Evolutionary conservation across 2,329 filamentous ascomycete genomes (phyloP), one percentile per base, ranked within the genome.

Genomic region (Atkinsonella hypoxylon): DNA sequence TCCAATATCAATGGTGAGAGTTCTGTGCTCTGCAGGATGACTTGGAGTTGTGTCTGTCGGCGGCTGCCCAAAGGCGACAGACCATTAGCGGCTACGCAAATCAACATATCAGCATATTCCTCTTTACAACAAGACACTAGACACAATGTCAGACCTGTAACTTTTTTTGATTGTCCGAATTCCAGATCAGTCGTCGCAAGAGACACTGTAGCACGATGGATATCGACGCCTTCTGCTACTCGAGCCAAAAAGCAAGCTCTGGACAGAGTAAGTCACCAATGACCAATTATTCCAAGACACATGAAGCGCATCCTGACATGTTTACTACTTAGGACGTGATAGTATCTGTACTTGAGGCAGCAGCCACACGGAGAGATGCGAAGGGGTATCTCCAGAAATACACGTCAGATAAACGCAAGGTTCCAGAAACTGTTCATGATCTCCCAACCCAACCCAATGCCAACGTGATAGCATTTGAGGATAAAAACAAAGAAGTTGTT

Each of bases 361-460:
- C 89, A 11, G 87, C 90, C 6, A 96, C 91, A 0, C 95, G 90
- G 67, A 82, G 93, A 59, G 93, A 98, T 70, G 89, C 90, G 45
- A 90, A 87, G 67, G 83, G 87, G 38, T 98, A 96, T 63, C 76
- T 98, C 15, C 85, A 93, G 58, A 90, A 89, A 54, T 95, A 96
- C 64, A 83, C 58, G 56, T 61, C 57, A 59, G 64, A 65, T 46
- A 57, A 60, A 32, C 40, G 36, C 15, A 43, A 65, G n/a, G 13
- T 11, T 36, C 9, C 30, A 15, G 46, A 40, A 22, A 11, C 20
- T 32, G 15, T 30, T 13, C 10, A n/a, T 15, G 48, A 41, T 38
- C 20, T 4, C 15, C 6, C 15, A 31, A 8, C 26, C 10, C 18
- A n/a, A 22, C 26, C 34, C 17, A 34, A 38, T 15, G 31, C 41